Conservation (phyloP, 495 filamentous ascomycete species). For the Ramalina peruviana region DNA sequence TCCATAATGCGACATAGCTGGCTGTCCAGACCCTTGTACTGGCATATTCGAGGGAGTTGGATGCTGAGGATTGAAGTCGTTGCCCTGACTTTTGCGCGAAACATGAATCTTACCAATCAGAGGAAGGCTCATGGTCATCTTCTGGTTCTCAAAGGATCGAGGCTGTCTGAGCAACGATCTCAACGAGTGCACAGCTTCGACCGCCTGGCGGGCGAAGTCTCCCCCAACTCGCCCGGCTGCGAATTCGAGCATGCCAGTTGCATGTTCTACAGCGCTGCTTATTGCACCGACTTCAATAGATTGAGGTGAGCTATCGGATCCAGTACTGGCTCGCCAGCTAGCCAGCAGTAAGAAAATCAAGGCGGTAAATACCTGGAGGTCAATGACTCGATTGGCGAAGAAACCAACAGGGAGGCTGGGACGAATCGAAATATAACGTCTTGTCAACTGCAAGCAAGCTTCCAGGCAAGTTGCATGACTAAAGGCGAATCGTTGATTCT, state of each 20-base stretch:
- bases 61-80: neutral
- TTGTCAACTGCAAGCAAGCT: conserved; percentile 16
- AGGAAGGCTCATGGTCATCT: conserved; percentile 16
- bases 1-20: neutral
- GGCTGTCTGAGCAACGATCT: conserved; percentile 12
- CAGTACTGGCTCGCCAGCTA: conserved; percentile 7
- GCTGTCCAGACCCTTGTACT: neutral
- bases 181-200: conserved; percentile 12
- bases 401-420: conserved; percentile 16
- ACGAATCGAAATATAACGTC: conserved; percentile 16
- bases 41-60: neutral
- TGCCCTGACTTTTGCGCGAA: conserved; percentile 10
- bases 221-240: conserved; percentile 7
- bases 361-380: conserved; percentile 23
- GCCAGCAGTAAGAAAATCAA: conserved; percentile 17
- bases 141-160: neutral
- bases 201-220: conserved; percentile 10
- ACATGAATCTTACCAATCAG: conserved; percentile 18
- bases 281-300: conserved; percentile 7
- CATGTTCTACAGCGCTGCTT: neutral
- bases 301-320: conserved; percentile 6
- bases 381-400: conserved; percentile 18
- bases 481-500: conserved; percentile 11
- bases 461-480: conserved; percentile 18
- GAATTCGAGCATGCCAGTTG: conserved; percentile 3